These are phyloP conservation scores for Pseudogymnoascus destructans DNA, from an alignment of 2,329 filamentous ascomycete genomes.

Conservation along the genomic window DNA sequence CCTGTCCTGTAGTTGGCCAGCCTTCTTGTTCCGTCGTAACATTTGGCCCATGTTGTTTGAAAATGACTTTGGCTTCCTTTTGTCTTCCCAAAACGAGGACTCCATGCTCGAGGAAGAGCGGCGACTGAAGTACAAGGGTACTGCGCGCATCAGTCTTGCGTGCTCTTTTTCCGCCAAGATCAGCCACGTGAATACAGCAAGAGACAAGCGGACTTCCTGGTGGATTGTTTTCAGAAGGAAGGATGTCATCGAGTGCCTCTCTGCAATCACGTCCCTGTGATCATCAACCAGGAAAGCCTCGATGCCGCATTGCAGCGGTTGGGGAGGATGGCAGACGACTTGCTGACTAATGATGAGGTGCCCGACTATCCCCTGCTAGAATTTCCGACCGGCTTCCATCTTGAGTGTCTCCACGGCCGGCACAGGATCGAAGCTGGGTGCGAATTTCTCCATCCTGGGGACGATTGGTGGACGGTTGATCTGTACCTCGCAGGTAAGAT, in stretches of 20 bases:
- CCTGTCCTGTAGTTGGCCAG: too few species aligned
- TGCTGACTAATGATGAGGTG: constrained; percentile 10
- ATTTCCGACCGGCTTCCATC: neutral
- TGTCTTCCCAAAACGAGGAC: neutral
- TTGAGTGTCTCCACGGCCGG: constrained; percentile 10
- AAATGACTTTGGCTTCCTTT: too few species aligned
- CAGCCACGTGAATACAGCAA: constrained; percentile 12
- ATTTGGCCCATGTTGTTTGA: too few species aligned
- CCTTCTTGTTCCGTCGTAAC: too few species aligned
- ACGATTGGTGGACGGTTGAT: constrained; percentile 14
- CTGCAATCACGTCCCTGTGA: constrained; percentile 23
- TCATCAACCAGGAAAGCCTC: constrained; percentile 22
- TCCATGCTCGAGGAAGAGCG: constrained; percentile 8
- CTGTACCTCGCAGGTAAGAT: constrained; percentile 12
- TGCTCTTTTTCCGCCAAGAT: constrained; percentile 12
- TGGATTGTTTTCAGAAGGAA: constrained; percentile 11
- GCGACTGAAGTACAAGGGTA: constrained; percentile 10
- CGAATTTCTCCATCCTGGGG: constrained; percentile 13
- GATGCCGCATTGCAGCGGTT: constrained; percentile 15
- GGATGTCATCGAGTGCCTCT: neutral
- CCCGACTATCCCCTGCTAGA: constrained; percentile 1
- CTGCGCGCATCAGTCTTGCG: constrained; percentile 9
- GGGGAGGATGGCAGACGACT: neutral
- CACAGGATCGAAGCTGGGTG: constrained; percentile 13
- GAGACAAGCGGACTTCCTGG: constrained; percentile 13